Conservation (phyloP, 768 basidiomycete species). For the Lepiota brunneoincarnata region DNA sequence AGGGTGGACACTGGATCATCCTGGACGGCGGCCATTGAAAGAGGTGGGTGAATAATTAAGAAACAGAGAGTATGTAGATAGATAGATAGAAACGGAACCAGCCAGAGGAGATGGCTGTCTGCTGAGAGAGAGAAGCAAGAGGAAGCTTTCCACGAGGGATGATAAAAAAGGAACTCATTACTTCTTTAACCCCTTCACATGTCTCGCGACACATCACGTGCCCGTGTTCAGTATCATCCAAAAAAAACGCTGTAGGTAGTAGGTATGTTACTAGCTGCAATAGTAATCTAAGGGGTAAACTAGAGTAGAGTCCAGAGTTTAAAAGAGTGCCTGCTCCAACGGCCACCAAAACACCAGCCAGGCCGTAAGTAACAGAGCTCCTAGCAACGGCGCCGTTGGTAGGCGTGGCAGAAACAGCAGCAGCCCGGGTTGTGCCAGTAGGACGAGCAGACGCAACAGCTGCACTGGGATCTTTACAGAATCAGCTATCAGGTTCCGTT, state of each 20-base stretch:
- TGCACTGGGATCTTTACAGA: not conserved
- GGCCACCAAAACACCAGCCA: constrained; percentile 50
- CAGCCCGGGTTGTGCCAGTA: constrained; percentile 16
- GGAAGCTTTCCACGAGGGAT: constrained; percentile 6
- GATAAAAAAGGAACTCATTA: constrained; percentile 7
- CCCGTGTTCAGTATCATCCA: not conserved
- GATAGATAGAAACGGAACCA: constrained; percentile 3
- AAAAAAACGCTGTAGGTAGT: not conserved
- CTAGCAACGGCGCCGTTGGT: constrained; percentile 20
- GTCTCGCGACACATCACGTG: constrained; percentile 10
- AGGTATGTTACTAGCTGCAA: not conserved
- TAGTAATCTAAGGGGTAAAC: not conserved
- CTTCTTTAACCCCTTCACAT: constrained; percentile 10
- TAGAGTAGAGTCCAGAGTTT: constrained; percentile 13
- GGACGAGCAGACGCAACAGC: not conserved
- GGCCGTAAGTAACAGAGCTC: constrained; percentile 33
- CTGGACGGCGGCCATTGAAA: constrained; percentile 6
- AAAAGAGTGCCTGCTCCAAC: constrained; percentile 49
- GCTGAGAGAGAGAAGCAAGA: constrained; percentile 3
- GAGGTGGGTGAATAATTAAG: constrained; percentile 14
- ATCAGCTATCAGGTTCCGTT: not conserved
- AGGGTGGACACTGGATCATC: not conserved
- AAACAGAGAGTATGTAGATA: constrained; percentile 10
- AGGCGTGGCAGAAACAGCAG: constrained; percentile 16
- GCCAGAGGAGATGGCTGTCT: not conserved